Base-by-base conservation (phyloP, 768 basidiomycete species). In the Hemileccinum rubropunctum region DNA sequence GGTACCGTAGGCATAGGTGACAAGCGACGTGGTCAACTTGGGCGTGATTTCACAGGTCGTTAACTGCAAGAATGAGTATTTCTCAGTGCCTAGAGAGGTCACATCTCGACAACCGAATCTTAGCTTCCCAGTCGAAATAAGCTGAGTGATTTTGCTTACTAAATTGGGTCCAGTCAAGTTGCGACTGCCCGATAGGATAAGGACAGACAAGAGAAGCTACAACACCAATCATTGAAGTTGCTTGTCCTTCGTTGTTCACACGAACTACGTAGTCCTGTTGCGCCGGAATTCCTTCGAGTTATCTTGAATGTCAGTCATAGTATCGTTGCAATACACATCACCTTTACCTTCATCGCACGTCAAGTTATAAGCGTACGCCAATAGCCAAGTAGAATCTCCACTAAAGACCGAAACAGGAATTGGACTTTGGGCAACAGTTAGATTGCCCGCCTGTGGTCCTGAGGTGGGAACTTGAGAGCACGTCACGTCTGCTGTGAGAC, bases 141-240 rank as follows among this genome's bases (percentile, higher is more conserved):
- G 14, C 7, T 14, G 12, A 15, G 23, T 9, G 12, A 17, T 7
- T 7, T 9, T 9, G 21, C 47, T 37, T 9, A 54, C 52, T 27
- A n/a, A 54, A 51, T 11, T 10, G 32, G 15, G 42, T 17, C 23
- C 30, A 51, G 14, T 34, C 20, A 14, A 50, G 15, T 6, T 45
- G 30, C 20, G 32, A 12, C 18, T 48, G 33, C 17, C 23, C 13
- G 10, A 42, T 10, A 18, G 49, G 42, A 13, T 32, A 50, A 15
- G 47, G 56, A n/a, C 53, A 57, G 6, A 54, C 42, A n/a, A 57
- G 20, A 28, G 53, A 51, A 8, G 45, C 33, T 15, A 55, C 30
- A 21, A 54, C 17, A 12, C 28, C 28, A 4, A 21, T 32, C 9
- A 9, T 9, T 30, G 28, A 30, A 2, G 28, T 4, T 30, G 28